Percentiles rank a stretch among this genome's conserved stretches.
Conservation (phyloP, 306 rosid genomes). For the Ochetophila trinervis region DNA sequence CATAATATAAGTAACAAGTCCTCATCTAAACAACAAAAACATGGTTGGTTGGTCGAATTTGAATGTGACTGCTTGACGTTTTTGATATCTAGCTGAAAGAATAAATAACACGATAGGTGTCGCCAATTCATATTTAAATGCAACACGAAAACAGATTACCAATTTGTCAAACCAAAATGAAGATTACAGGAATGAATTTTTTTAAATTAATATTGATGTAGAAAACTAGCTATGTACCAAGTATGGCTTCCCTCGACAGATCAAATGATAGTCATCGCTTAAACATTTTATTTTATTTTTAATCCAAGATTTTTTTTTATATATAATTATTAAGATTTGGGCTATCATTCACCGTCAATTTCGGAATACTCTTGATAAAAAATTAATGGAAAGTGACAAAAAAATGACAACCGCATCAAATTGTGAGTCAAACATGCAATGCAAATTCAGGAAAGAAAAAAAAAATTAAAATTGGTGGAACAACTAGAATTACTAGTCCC, state of each 20-base stretch:
- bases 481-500: slow-evolving; percentile 14
- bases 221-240: not conserved
- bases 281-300: too few species aligned
- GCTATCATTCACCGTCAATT: not conserved
- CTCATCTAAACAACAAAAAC: slow-evolving; percentile 4
- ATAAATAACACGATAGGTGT: slow-evolving; percentile 4
- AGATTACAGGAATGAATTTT: not conserved
- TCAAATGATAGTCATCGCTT: not conserved
- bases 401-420: not conserved
- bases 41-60: not conserved
- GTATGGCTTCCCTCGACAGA: not conserved
- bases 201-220: too few species aligned
- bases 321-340: not conserved
- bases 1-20: not conserved
- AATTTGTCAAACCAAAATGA: not conserved
- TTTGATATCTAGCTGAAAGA: not conserved
- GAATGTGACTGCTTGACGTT: not conserved
- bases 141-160: not conserved
- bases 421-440: not conserved
- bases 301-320: too few species aligned
- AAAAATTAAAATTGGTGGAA: not conserved
- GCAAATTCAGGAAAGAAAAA: not conserved
- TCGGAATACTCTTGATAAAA: not conserved
- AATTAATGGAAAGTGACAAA: not conserved
- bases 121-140: not conserved